Percentiles rank a stretch among this genome's conserved stretches.
These are phyloP conservation scores for Begonia loranthoides DNA, from an alignment of 306 rosid genomes.

Conservation along the genomic window DNA sequence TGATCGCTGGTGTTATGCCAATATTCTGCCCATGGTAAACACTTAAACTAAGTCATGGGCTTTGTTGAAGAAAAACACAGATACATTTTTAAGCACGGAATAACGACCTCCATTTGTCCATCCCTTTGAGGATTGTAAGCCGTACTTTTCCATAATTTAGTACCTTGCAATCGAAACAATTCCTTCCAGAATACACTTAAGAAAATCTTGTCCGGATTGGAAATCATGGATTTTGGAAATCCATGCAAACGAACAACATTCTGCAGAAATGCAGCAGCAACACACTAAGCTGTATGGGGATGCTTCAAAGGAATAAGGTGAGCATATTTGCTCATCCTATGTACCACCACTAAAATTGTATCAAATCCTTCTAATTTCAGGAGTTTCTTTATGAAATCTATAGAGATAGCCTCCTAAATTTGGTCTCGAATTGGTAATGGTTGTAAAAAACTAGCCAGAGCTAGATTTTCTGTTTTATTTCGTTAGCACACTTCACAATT, in stretches of 20 bases:
- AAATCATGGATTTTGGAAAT: background rate
- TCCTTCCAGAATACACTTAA: background rate
- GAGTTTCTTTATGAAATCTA: background rate
- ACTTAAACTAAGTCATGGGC: too few relatives aligned
- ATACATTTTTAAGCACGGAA: background rate
- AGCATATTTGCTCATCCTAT: background rate
- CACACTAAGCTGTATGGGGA: background rate
- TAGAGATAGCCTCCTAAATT: background rate
- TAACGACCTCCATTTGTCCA: background rate
- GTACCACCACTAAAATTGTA: background rate
- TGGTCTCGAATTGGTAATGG: background rate
- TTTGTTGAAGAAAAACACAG: too few relatives aligned
- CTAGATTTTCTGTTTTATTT: background rate
- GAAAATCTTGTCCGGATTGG: background rate
- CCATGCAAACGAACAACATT: background rate
- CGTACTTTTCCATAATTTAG: background rate
- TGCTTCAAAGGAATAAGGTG: background rate
- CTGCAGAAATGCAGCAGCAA: background rate
- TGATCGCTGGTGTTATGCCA: too few relatives aligned
- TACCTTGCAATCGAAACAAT: background rate
- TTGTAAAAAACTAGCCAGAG: background rate
- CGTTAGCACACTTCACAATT: background rate
- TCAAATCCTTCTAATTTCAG: background rate
- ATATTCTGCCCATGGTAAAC: too few relatives aligned
- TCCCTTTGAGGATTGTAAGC: background rate